A percentile compares a stretch with the other conserved stretches of the same genome.
Evolutionary conservation across 495 filamentous ascomycete genomes (phyloP).

Genomic region (Bathelium albidoporum): DNA sequence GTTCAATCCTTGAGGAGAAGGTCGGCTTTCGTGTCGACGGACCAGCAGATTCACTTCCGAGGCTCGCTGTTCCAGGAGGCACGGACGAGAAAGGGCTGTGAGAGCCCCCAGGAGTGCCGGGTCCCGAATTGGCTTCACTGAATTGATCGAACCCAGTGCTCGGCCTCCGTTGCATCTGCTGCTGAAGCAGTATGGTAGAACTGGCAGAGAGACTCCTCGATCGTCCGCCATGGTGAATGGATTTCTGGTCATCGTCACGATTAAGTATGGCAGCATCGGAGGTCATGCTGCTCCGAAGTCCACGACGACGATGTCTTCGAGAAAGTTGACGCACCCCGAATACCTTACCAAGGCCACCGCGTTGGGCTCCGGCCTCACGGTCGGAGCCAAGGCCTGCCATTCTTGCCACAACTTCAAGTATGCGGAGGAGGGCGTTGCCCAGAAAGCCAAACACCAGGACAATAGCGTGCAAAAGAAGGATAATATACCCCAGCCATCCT

Average conservation of each 20-base stretch:
- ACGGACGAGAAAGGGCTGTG: not conserved
- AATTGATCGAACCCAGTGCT: constrained; percentile 25
- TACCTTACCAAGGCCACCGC: constrained; percentile 78
- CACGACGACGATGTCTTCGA: constrained; percentile 49
- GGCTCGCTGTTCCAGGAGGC: constrained; percentile 55
- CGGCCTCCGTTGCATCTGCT: constrained; percentile 29
- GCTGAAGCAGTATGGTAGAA: constrained; percentile 60
- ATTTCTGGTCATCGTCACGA: constrained; percentile 51
- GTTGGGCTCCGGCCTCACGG: constrained; percentile 55
- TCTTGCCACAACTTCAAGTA: constrained; percentile 76
- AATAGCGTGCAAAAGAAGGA: constrained; percentile 73
- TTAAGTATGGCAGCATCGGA: constrained; percentile 73
- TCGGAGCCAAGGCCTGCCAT: constrained; percentile 70
- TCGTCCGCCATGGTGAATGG: constrained; percentile 56
- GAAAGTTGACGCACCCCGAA: constrained; percentile 91
- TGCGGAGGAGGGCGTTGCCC: constrained; percentile 78
- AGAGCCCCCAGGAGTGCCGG: not conserved
- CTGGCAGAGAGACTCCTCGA: constrained; percentile 76
- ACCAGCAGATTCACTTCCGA: constrained; percentile 24
- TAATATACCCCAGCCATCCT: constrained; percentile 91
- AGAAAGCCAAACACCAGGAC: constrained; percentile 92
- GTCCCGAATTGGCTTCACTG: constrained; percentile 16
- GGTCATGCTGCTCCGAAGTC: constrained; percentile 60
- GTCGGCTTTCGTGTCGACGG: constrained; percentile 23
- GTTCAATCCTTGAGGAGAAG: constrained; percentile 13